Percentiles rank a stretch among this genome's conserved stretches.
These are phyloP conservation scores for Alternaria panax DNA, from an alignment of 2,329 filamentous ascomycete genomes.

Conservation along the genomic window DNA sequence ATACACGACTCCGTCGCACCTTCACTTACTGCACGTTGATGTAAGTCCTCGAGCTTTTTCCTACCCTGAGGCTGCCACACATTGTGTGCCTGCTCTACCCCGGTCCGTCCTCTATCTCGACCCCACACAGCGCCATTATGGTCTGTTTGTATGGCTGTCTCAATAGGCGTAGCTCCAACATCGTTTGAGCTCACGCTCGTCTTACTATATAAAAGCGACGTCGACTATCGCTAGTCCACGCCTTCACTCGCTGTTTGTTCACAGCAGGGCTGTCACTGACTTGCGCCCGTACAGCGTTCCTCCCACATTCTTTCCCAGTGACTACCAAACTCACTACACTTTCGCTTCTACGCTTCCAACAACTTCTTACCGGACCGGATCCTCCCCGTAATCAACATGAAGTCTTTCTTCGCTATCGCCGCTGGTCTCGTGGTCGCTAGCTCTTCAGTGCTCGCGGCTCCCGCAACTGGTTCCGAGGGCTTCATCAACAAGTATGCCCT, in stretches of 20 bases:
- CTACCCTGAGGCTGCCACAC: conserved; percentile 17
- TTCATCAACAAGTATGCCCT: conserved; percentile 34
- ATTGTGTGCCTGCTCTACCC: conserved; percentile 22
- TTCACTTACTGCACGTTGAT: conserved; percentile 43
- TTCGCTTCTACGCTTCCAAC: conserved; percentile 21
- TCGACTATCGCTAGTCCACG: conserved; percentile 17
- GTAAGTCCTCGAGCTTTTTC: conserved; percentile 39
- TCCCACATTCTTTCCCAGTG: conserved; percentile 28
- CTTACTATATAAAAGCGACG: conserved; percentile 21
- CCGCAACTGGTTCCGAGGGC: conserved; percentile 23
- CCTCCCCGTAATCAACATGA: conserved; percentile 42
- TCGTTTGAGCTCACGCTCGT: conserved; percentile 10
- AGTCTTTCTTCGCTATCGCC: conserved; percentile 36
- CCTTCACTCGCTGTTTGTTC: conserved; percentile 18
- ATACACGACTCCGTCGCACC: conserved; percentile 37
- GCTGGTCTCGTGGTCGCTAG: conserved; percentile 37
- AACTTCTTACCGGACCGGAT: conserved; percentile 33
- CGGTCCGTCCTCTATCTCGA: conserved; percentile 12
- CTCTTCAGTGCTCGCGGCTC: conserved; percentile 27
- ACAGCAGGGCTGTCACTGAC: conserved; percentile 25
- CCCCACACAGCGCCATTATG: conserved; percentile 22
- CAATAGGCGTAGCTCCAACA: conserved; percentile 18
- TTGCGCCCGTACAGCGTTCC: conserved; percentile 25
- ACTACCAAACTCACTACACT: conserved; percentile 24
- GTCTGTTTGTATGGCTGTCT: conserved; percentile 18